Evolutionary conservation across 2,329 filamentous ascomycete species (phyloP).

Genomic region (Verticillium longisporum): DNA sequence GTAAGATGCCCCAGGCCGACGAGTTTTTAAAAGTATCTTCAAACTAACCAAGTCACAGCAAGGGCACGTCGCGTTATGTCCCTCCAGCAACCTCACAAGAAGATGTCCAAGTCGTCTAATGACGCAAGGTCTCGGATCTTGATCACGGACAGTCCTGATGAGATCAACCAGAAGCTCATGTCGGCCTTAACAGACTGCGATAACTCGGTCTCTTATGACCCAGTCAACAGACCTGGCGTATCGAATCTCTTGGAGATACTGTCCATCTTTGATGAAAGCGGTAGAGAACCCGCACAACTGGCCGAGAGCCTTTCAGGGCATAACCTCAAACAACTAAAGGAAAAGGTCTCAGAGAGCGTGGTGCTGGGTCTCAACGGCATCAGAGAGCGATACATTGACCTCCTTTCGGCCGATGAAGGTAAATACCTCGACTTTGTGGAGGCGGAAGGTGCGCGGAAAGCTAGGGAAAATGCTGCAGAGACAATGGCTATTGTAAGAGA

Average conservation of each 20-base stretch:
- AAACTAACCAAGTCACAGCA: constrained; percentile 34
- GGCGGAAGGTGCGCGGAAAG: constrained; percentile 50
- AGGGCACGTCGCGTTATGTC: constrained; percentile 86
- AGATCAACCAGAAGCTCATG: constrained; percentile 64
- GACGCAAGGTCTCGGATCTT: constrained; percentile 71
- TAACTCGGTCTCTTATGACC: constrained; percentile 66
- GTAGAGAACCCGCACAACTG: constrained; percentile 31
- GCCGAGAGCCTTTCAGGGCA: constrained; percentile 29
- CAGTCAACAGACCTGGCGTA: constrained; percentile 64
- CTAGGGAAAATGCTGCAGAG: constrained; percentile 51
- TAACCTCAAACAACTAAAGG: constrained; percentile 32
- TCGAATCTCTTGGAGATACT: constrained; percentile 80
- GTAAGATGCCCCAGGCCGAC: constrained; percentile 33
- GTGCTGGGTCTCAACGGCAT: constrained; percentile 45
- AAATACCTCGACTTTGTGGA: constrained; percentile 51
- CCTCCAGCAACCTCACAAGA: constrained; percentile 65
- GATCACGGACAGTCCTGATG: constrained; percentile 62
- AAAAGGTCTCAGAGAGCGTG: constrained; percentile 53
- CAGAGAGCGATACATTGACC: constrained; percentile 45
- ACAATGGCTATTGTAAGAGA: constrained; percentile 48
- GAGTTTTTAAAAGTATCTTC: not conserved
- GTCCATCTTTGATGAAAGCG: constrained; percentile 54
- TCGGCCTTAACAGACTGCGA: constrained; percentile 70
- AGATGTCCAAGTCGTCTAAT: constrained; percentile 90
- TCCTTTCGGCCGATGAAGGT: constrained; percentile 40